Evolutionary conservation across 176 grass and related monocot species (phyloP), one percentile per base, ranked within the genome.

Genomic region (Themeda triandra): DNA sequence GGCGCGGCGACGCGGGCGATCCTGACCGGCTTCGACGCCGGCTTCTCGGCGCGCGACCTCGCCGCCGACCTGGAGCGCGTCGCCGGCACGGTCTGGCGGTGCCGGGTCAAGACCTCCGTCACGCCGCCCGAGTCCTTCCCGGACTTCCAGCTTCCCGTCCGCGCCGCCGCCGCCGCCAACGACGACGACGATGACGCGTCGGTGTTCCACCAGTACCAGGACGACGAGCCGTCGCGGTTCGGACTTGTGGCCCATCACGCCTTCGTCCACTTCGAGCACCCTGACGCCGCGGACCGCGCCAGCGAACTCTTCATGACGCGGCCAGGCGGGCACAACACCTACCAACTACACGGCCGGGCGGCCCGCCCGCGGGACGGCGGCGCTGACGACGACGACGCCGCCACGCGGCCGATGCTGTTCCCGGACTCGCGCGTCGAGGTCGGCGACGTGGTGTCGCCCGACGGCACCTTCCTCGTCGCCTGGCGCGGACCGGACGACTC

Each of bases 261-360:
- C 6, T 97, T 97, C 68, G 96, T 98, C 63, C 93, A 98, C 82
- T 98, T 95, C 80, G 89, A 87, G 36, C 58, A 44, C n/a, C 85
- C 77, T 2, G 70, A 79, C 5, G 87, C 33, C 36, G 85, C 87
- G 8, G 83, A 75, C 63, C 87, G 86, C 66, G 89, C 93, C 28
- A 44, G 70, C 36, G 6, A 30, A 0, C 31, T 92, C 36, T 30
- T 66, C 24, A 44, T 48, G 70, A 89, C 23, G 76, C 80, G 59
- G 39, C n/a, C n/a, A n/a, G n/a, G n/a, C 77, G 86, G 31, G 84
- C 63, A 66, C 14, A 18, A 8, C 15, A 8, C 0, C 6, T 18
- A 18, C 63, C 1, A 0, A 15, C 41, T 10, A 42, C 69, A 14
- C 3, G 39, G 24, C 40, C 37, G 21, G 6, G 10, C 10, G 4